A percentile compares a stretch with the other conserved stretches of the same genome.
Evolutionary conservation across 768 basidiomycete genomes (phyloP).

Genomic region (Boletus sp.): DNA sequence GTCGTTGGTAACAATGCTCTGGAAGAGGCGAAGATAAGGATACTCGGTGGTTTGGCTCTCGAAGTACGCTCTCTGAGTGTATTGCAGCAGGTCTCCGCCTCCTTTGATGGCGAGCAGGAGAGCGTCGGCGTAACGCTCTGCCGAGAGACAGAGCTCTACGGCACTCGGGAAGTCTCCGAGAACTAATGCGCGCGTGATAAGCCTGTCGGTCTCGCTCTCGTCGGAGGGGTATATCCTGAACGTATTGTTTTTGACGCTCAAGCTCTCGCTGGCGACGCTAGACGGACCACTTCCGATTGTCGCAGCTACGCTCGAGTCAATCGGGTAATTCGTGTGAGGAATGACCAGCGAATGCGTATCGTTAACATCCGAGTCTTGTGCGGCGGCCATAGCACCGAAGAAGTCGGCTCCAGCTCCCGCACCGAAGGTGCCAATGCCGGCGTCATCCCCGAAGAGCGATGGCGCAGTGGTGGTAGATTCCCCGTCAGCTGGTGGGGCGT

Average conservation of each 20-base stretch:
- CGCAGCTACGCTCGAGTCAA: conserved; percentile 92
- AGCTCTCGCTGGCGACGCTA: conserved; percentile 54
- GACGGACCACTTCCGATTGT: conserved; percentile 92
- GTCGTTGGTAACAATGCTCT: conserved; percentile 90
- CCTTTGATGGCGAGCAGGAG: conserved; percentile 91
- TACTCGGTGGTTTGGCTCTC: conserved; percentile 70
- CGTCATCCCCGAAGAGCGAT: conserved; percentile 84
- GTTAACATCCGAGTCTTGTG: conserved; percentile 41
- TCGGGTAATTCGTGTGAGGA: conserved; percentile 75
- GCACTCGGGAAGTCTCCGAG: conserved; percentile 95
- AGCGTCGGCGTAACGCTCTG: conserved; percentile 91
- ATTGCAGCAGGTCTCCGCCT: conserved; percentile 79
- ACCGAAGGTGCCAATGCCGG: conserved; percentile 55
- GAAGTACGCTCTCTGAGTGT: conserved; percentile 93
- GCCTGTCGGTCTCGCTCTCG: conserved; percentile 81
- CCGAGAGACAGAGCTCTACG: conserved; percentile 85
- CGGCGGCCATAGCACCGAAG: conserved; percentile 74
- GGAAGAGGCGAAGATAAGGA: conserved; percentile 92
- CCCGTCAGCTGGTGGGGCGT: conserved; percentile 61
- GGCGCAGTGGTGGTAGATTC: conserved; percentile 86
- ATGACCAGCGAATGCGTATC: conserved; percentile 47
- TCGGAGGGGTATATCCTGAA: conserved; percentile 90
- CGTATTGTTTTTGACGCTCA: conserved; percentile 65
- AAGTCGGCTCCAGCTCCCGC: conserved; percentile 69
- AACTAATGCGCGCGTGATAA: conserved; percentile 91